Evolutionary conservation across 2,329 filamentous ascomycete genomes (phyloP), one percentile per base, ranked within the genome.

Genomic region (Fusarium musae): DNA sequence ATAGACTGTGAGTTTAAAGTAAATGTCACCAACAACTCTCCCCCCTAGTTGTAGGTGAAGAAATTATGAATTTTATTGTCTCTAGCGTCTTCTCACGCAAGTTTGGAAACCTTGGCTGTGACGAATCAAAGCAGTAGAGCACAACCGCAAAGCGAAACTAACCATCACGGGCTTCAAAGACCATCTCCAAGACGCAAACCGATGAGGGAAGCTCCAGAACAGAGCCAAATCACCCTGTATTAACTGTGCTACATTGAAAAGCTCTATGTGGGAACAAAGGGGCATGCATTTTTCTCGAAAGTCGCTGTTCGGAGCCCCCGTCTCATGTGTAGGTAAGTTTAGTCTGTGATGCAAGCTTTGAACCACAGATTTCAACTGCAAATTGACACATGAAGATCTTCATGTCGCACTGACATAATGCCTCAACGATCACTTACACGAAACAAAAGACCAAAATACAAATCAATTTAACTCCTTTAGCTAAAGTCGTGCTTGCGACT

Each of bases 11-110:
- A 34, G 23, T 15, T 12, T 2, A 4, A 19, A 9, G 9, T 26
- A n/a, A 46, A 2, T 21, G 5, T 3, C 3, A 11, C 8, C 6
- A 2, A 47, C 2, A 5, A 16, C 2, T 3, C 15, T 16, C 4
- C 21, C 44, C 19, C 16, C 0, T 0, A 10, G 12, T 7, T 9
- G 21, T 21, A 9, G 9, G 6, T 21, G 0, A 28, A 15, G 0
- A 12, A 0, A 8, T 7, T 3, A 8, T 21, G 3, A 15, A 28
- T 2, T 10, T 28, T 0, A 16, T 11, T 0, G 3, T 21, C 12
- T 3, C 19, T 26, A 28, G 8, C 26, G 6, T 28, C 12, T 21
- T 28, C 19, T 6, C 7, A 13, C 23, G 12, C 1, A 19, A 9
- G 5, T 39, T 11, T 1, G 17, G 17, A 39, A 9, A 39, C 9